phyloP scores from a whole-genome alignment of 768 basidiomycete genomes.

The Hygrocybe coccinea region DNA sequence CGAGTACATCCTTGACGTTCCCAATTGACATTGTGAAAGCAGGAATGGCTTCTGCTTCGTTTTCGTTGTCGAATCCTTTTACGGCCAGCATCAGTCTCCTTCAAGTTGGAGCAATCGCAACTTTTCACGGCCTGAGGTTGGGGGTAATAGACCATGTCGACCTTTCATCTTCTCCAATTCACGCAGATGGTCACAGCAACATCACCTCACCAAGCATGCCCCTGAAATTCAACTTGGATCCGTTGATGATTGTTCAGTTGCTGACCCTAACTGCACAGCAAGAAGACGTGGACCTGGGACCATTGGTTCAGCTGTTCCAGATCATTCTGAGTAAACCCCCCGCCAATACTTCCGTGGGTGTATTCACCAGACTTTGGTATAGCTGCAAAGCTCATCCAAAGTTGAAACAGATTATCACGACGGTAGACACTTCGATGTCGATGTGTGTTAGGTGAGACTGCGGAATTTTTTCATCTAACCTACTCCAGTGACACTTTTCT shows the following conservation, averaged over 20 bases:
- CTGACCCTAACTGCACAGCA: slow-evolving; percentile 46
- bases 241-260: slow-evolving; percentile 55
- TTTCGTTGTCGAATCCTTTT: slow-evolving; percentile 63
- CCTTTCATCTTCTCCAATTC: slow-evolving; percentile 52
- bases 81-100: slow-evolving; percentile 65
- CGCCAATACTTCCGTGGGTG: slow-evolving; percentile 49
- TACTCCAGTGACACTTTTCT: neutral
- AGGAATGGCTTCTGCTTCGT: slow-evolving; percentile 53
- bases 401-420: slow-evolving; percentile 43
- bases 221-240: slow-evolving; percentile 61
- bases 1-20: slow-evolving; percentile 51
- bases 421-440: slow-evolving; percentile 47
- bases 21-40: slow-evolving; percentile 58
- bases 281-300: slow-evolving; percentile 58
- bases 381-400: neutral
- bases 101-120: slow-evolving; percentile 48
- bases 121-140: slow-evolving; percentile 50
- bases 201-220: slow-evolving; percentile 55
- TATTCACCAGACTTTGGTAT: neutral
- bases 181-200: slow-evolving; percentile 52
- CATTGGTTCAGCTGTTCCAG: slow-evolving; percentile 50
- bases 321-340: slow-evolving; percentile 47
- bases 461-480: neutral
- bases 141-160: slow-evolving; percentile 57
- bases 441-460: slow-evolving; percentile 52